Base-by-base conservation (phyloP, 2,329 filamentous ascomycete genomes). In the Scorias spongiosa region DNA sequence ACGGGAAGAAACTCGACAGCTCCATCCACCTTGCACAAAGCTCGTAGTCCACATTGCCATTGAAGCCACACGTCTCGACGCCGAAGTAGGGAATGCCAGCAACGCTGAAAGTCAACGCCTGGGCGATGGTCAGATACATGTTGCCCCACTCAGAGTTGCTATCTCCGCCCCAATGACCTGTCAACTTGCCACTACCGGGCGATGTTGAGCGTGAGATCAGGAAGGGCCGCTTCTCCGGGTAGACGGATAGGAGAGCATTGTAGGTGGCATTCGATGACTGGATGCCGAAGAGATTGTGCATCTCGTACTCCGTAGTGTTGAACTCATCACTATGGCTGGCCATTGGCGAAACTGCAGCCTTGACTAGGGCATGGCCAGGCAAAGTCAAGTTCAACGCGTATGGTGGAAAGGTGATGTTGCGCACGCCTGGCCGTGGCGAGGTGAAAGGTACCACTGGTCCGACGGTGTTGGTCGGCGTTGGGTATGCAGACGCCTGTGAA, bases 151-250 rank as follows among this genome's bases (percentile, higher is more conserved):
- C 40, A 2, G 44, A 45, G 30, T 42, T 49, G 2, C 8, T 46
- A 36, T 52, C 50, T 41, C 49, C 44, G 39, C 48, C 47, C 41
- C 84, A 93, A 61, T 91, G 84, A 1, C 83, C 84, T 1, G 83
- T 80, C 66, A 74, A 81, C 58, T 76, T 77, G 1, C 86, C 85
- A 0, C 76, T 76, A 2, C 85, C 84, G 9, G 83, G 72, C 55
- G 89, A 91, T 1, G 84, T 91, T 34, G 80, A 84, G 12, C 86
- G 78, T 0, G 81, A 83, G 54, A 93, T 86, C 56, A 93, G 82
- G 63, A 93, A 84, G 0, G 86, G 86, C 0, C 86, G 77, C 59
- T 83, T 82, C 11, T 65, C 69, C 0, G 81, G 76, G 47, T 76
- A 75, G 14, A 84, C 68, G 2, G 68, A 59, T 2, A 80, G 65